Percentiles rank a stretch among this genome's conserved stretches.
Conservation (phyloP, 108 stramenopile species). For the Cylindrotheca closterium region DNA sequence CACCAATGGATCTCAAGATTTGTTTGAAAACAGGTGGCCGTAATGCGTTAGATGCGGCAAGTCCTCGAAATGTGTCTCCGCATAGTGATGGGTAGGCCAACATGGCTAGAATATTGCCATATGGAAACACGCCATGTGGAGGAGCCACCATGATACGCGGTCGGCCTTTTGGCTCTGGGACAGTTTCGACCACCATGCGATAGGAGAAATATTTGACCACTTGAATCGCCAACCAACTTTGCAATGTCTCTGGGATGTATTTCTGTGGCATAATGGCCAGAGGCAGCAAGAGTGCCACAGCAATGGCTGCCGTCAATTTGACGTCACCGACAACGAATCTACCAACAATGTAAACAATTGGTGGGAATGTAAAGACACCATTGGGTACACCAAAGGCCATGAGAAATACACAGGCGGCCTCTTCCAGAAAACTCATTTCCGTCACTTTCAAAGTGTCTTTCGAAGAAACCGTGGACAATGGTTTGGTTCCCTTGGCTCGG, state of each 20-base stretch:
- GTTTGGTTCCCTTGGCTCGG: constrained; percentile 6
- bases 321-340: constrained; percentile 38
- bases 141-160: constrained; percentile 40
- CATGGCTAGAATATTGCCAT: constrained; percentile 42
- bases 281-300: constrained; percentile 26
- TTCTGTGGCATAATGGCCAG: constrained; percentile 41
- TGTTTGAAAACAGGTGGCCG: constrained; percentile 50
- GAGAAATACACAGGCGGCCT: constrained; percentile 21
- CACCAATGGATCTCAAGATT: constrained; percentile 36
- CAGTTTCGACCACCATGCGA: constrained; percentile 29
- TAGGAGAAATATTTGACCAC: constrained; percentile 42
- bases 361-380: constrained; percentile 40
- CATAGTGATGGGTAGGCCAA: constrained; percentile 24
- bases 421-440: constrained; percentile 33
- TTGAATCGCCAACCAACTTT: constrained; percentile 33
- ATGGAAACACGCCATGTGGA: constrained; percentile 50
- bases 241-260: constrained; percentile 18
- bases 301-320: constrained; percentile 14
- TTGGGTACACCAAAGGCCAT: constrained; percentile 42
- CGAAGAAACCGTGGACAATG: constrained; percentile 6
- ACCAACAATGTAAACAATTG: constrained; percentile 27
- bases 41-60: constrained; percentile 35
- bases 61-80: constrained; percentile 33
- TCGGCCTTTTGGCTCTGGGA: constrained; percentile 22
- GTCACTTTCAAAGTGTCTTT: constrained; percentile 5